phyloP scores from a whole-genome alignment of 2,329 filamentous ascomycete species.

The Lasiodiplodia sp. region DNA sequence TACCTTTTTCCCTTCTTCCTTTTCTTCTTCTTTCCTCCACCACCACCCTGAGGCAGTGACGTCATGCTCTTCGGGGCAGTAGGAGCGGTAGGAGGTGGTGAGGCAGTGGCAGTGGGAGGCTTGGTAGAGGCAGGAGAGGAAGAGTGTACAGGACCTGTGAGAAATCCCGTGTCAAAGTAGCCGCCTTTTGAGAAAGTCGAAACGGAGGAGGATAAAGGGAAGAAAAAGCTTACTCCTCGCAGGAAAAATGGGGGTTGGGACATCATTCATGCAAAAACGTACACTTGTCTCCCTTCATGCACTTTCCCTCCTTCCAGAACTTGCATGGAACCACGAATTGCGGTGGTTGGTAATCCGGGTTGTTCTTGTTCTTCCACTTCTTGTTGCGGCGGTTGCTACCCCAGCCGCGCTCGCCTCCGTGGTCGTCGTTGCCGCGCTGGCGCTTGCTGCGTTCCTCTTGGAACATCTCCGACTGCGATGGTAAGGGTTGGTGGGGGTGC shows the following conservation, averaged over 20 bases:
- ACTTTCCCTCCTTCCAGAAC: conserved; percentile 75
- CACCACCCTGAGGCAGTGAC: conserved; percentile 8
- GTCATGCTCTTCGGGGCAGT: conserved; percentile 20
- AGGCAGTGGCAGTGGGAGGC: not conserved
- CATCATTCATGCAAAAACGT: conserved; percentile 71
- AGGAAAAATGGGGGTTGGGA: conserved; percentile 13
- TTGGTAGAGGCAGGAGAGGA: conserved; percentile 9
- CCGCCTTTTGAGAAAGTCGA: not conserved
- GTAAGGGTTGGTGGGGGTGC: conserved; percentile 14
- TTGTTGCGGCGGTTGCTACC: conserved; percentile 47
- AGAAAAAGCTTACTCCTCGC: conserved; percentile 22
- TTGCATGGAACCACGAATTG: conserved; percentile 62
- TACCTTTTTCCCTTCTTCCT: conserved; percentile 4
- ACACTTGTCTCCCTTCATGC: conserved; percentile 75
- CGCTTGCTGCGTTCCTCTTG: conserved; percentile 41
- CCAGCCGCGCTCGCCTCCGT: conserved; percentile 34
- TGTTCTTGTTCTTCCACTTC: conserved; percentile 68
- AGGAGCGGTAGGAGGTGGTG: conserved; percentile 15
- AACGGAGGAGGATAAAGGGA: conserved; percentile 14
- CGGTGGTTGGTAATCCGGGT: conserved; percentile 49
- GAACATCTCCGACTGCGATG: conserved; percentile 30
- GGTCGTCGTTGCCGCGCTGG: conserved; percentile 39
- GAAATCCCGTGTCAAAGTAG: conserved; percentile 18
- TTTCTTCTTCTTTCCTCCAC: conserved; percentile 9
- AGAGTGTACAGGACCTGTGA: conserved; percentile 26